These are phyloP conservation scores for Pseudohalonectria lignicola DNA, from an alignment of 2,329 filamentous ascomycete species.

Conservation along the genomic window DNA sequence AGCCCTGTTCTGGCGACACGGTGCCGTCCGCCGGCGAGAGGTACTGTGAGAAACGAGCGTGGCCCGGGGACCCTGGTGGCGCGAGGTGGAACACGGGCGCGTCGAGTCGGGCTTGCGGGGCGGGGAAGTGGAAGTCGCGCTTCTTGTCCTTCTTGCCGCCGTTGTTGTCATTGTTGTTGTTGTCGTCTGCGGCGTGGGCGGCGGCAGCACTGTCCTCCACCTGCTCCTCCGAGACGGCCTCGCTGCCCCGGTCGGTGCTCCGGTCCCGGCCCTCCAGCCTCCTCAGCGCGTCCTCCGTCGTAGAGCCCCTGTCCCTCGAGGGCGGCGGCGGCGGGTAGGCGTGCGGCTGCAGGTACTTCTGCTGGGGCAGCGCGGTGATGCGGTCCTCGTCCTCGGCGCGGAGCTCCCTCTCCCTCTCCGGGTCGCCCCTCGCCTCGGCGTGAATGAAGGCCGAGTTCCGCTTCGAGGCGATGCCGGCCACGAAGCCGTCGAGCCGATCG, in stretches of 20 bases:
- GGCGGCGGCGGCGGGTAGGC: slow-evolving; percentile 20
- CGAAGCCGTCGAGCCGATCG: slow-evolving; percentile 78
- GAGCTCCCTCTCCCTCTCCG: slow-evolving; percentile 68
- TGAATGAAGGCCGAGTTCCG: slow-evolving; percentile 75
- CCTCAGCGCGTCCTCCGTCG: slow-evolving; percentile 33
- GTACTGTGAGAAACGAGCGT: slow-evolving; percentile 18
- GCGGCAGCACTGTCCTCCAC: no score
- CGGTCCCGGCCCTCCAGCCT: slow-evolving; percentile 34
- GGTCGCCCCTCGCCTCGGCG: slow-evolving; percentile 69
- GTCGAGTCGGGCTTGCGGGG: slow-evolving; percentile 33
- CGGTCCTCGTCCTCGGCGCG: slow-evolving; percentile 75
- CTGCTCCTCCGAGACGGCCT: slow-evolving; percentile 32
- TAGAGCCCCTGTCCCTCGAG: slow-evolving; percentile 10
- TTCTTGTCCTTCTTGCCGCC: slow-evolving; percentile 17
- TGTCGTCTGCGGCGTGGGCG: slow-evolving; percentile 4
- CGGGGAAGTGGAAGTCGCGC: slow-evolving; percentile 48
- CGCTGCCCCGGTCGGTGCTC: slow-evolving; percentile 8
- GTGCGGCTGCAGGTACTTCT: slow-evolving; percentile 50
- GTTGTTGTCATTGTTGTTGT: slow-evolving; percentile 18
- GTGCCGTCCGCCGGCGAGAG: slow-evolving; percentile 7
- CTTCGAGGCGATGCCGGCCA: slow-evolving; percentile 78
- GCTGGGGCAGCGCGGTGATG: slow-evolving; percentile 68
- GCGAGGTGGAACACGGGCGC: slow-evolving; percentile 49
- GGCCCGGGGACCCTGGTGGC: slow-evolving; percentile 32
- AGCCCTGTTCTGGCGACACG: slow-evolving; percentile 7